Evolutionary conservation across 768 basidiomycete genomes (phyloP), one percentile per base, ranked within the genome.

Genomic region (Chlorophyllum brunneum): DNA sequence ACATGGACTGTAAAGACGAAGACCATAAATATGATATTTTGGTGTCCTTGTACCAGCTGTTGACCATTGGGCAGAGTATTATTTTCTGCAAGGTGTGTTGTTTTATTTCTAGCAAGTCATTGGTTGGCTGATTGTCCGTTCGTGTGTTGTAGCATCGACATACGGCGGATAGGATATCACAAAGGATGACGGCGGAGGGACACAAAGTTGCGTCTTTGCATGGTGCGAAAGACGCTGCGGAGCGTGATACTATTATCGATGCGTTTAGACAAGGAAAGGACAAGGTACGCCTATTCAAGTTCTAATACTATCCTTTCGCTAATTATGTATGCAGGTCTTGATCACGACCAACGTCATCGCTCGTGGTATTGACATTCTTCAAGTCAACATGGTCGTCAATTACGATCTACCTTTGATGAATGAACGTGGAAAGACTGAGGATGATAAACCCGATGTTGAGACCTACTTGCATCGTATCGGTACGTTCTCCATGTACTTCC

Each of bases 341-440:
- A 99, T 99, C 65, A 98, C 97, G 47, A 99, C 97, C 33, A 99
- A 99, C 69, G 97, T 99, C 63, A 89, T 98, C 57, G 95, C 97
- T 1, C 85, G 97, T 15, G 97, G 97, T 37, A 98, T 99, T 72
- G 97, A 99, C 62, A 97, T 99, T 63, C 77, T 93, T 50, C 95
- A 98, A 73, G 97, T 99, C 61, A 99, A 98, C 76, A 94, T 99
- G 94, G 95, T 98, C n/a, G 93, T 99, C 68, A 98, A 98, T 71
- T 99, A 98, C 64, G 95, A 98, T 64, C 79, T 97, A 23, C 94
- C 95, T 0, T 72, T 93, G 40, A 82, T 90, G 80, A 86, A 82
- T 58, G 88, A 90, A 61, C 83, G 87, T 11, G 71, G 74, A 48
- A 67, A 72, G 57, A n/a, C n/a, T n/a, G 67, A 65, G 20, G 86